Evolutionary conservation across 495 filamentous ascomycete genomes (phyloP), one percentile per base, ranked within the genome.

Genomic region (Podospora tetraspora): DNA sequence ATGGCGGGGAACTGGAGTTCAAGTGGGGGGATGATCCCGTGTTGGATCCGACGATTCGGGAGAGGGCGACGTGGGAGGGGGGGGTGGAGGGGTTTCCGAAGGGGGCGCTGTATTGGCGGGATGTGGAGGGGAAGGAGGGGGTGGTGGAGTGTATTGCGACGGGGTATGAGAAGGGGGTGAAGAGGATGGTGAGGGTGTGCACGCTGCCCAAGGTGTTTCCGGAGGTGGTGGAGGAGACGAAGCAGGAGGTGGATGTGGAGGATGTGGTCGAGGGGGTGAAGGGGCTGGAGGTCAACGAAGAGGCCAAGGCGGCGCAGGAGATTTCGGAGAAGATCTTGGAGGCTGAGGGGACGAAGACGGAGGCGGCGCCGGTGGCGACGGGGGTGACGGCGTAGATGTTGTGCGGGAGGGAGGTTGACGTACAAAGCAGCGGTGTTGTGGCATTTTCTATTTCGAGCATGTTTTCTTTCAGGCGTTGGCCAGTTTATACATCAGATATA

Each of bases 1-100:
- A 94, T 72, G 93, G 93, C 62, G 93, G 93, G 30, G 84, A 91
- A 61, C 84, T 97, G 5, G 89, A 95, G 43, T 97, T 90, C 81
- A 75, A 88, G 68, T 96, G 88, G 78, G 90, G 90, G 62, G 86
- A 90, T 66, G 80, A 86, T 78, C 91, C 92, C 13, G 82, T 85
- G 63, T 77, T 91, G 22, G 92, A 97, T 69, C 88, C 88, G 7
- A 75, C 79, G 11, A 84, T 85, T 37, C 75, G 79, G 22, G 80
- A 84, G 34, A 67, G 83, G n/a, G 78, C 88, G 2, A 74, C 69
- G 4, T 87, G 81, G 78, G 80, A 83, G 70, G 78, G 78, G 16
- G 84, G 80, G 0, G 62, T 75, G 37, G 80, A 74, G 16, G 75
- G 74, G 12, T 85, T 87, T 67, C 84, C 84, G 0, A 62, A 66